Evolutionary conservation across 176 grass and related monocot genomes (phyloP).

Genomic region (Musa troglodytarum): DNA sequence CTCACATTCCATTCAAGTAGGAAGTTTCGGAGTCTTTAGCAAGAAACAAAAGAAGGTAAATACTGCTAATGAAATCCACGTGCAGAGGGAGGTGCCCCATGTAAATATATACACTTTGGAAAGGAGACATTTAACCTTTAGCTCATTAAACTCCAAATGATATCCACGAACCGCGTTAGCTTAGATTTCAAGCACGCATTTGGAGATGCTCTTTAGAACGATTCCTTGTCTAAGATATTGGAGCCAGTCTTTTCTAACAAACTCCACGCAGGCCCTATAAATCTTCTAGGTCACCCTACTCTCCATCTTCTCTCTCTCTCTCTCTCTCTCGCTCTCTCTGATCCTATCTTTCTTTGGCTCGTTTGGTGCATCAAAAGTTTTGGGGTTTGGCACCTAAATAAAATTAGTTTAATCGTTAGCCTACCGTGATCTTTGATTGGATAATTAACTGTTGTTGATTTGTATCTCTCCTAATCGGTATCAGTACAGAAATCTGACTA

Average conservation of each 20-base stretch:
- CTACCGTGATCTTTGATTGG: no score
- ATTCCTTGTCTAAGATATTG: constrained; percentile 6
- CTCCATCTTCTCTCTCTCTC: background rate
- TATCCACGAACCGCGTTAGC: constrained; percentile 10
- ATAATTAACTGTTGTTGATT: no score
- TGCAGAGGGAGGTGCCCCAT: background rate
- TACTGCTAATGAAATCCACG: constrained; percentile 1
- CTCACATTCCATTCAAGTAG: no score
- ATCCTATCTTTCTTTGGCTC: no score
- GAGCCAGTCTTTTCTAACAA: background rate
- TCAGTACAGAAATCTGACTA: no score
- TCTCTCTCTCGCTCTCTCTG: background rate
- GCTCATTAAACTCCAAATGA: background rate
- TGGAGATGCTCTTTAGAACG: constrained; percentile 8
- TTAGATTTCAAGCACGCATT: constrained; percentile 18
- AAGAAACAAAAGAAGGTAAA: background rate
- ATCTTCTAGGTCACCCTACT: background rate
- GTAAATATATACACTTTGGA: constrained; percentile 1
- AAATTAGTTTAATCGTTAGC: no score
- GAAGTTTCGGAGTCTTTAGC: no score
- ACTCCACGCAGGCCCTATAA: background rate
- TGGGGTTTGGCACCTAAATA: no score
- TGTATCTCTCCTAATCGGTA: no score
- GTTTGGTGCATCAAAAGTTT: no score
- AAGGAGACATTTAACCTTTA: constrained; percentile 11